These are phyloP conservation scores for Heritiera littoralis DNA, from an alignment of 345 rosid species.

Conservation along the genomic window DNA sequence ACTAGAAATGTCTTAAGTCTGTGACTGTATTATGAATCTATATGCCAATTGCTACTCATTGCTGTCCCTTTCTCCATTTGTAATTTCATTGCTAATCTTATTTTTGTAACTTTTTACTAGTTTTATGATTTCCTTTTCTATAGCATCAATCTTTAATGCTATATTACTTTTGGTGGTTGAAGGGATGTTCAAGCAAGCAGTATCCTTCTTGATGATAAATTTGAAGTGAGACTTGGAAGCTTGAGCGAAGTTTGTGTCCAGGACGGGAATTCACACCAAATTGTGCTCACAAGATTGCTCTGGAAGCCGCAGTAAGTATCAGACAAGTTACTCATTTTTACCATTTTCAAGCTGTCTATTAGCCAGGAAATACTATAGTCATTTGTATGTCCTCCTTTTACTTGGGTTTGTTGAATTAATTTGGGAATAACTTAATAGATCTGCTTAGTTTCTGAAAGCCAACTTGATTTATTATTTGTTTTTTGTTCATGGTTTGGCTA, in stretches of 20 bases:
- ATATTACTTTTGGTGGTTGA: constrained; percentile 27
- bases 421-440: not conserved
- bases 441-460: not conserved
- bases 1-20: not conserved
- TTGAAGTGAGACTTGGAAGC: constrained; percentile 95
- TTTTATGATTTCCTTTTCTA: not conserved
- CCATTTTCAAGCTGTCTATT: constrained; percentile 16
- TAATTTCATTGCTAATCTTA: not conserved
- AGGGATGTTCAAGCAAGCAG: constrained; percentile 98
- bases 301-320: constrained; percentile 72
- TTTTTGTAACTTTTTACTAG: not conserved
- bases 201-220: constrained; percentile 90
- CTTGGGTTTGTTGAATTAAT: not conserved
- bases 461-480: not conserved
- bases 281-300: constrained; percentile 59
- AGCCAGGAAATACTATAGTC: not conserved
- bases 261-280: constrained; percentile 70
- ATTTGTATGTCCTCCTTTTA: not conserved
- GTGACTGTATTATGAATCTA: not conserved
- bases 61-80: not conserved
- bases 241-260: constrained; percentile 62
- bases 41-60: not conserved
- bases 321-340: not conserved
- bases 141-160: constrained; percentile 11
- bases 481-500: not conserved